phyloP scores from a whole-genome alignment of 345 rosid genomes.

The Tarenaya hassleriana region DNA sequence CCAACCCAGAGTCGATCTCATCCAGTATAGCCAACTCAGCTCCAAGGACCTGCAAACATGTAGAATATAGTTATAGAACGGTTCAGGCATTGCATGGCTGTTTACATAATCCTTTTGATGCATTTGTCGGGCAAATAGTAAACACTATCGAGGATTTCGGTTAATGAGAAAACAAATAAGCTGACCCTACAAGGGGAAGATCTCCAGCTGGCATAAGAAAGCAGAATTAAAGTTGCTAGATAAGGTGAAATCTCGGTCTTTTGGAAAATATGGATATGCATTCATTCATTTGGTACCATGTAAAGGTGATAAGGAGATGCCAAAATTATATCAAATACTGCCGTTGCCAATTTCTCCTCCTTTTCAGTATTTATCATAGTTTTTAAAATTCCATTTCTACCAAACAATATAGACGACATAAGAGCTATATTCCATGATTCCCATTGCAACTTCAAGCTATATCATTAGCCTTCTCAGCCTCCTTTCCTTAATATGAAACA shows the following conservation, averaged over 20 bases:
- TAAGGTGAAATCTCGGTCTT: background rate
- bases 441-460: too few relatives aligned
- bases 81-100: slow-evolving; percentile 4
- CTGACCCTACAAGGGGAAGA: background rate
- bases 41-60: slow-evolving; percentile 63
- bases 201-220: background rate
- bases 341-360: too few relatives aligned
- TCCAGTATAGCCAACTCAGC: slow-evolving; percentile 88
- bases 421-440: too few relatives aligned
- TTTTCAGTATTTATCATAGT: too few relatives aligned
- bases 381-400: too few relatives aligned
- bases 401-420: too few relatives aligned
- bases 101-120: background rate
- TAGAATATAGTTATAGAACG: background rate
- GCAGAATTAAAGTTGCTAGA: background rate
- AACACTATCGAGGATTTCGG: background rate
- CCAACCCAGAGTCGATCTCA: slow-evolving; percentile 96
- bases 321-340: background rate
- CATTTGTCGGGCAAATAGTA: background rate
- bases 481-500: too few relatives aligned
- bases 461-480: too few relatives aligned
- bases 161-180: background rate
- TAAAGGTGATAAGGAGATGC: slow-evolving; percentile 5
- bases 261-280: background rate
- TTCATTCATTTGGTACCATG: too few relatives aligned